Conservation (phyloP, 2,329 filamentous ascomycete species). For the Endoconidiophora laricicola region DNA sequence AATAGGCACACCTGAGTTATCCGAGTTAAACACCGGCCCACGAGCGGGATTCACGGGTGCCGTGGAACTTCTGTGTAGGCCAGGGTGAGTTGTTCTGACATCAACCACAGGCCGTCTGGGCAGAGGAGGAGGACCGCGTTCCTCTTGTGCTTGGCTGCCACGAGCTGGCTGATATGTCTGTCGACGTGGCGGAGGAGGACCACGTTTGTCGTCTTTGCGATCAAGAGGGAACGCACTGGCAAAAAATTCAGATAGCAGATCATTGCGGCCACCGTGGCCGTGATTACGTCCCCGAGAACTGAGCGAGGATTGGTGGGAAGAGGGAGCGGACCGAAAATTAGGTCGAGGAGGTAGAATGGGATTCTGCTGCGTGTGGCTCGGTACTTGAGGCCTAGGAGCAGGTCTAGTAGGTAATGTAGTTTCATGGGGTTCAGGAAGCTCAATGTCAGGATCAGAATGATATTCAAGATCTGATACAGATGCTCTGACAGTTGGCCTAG, state of each 20-base stretch:
- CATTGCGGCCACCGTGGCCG: no score
- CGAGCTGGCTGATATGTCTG: no score
- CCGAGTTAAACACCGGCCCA: neutral
- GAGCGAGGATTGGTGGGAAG: no score
- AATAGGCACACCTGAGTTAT: neutral
- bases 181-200: no score
- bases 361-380: no score
- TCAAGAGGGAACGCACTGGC: no score
- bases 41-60: constrained; percentile 1
- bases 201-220: no score
- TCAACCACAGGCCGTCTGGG: constrained; percentile 9
- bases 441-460: constrained; percentile 4
- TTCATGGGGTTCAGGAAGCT: neutral
- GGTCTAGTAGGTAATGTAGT: neutral
- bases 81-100: neutral
- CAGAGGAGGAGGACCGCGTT: neutral
- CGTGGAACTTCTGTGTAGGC: constrained; percentile 10
- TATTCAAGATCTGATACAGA: neutral
- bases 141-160: neutral
- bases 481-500: constrained; percentile 1
- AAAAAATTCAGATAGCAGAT: no score
- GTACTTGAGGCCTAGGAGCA: no score
- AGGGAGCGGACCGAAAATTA: no score
- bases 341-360: no score
- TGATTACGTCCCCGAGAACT: no score